phyloP scores from a whole-genome alignment of 176 grass and related monocot species.

The Oryza glumipatula region DNA sequence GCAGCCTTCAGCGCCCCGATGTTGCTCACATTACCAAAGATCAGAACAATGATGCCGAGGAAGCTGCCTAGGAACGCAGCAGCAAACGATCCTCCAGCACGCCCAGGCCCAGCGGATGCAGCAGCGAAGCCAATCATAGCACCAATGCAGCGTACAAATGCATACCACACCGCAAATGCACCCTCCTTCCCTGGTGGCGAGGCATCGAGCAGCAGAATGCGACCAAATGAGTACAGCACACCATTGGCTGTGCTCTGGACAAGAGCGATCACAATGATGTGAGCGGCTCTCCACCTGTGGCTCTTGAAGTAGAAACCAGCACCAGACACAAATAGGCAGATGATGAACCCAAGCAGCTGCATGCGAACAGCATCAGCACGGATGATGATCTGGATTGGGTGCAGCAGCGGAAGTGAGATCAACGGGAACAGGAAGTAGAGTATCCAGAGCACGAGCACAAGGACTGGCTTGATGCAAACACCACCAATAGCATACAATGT shows the following conservation, averaged over 20 bases:
- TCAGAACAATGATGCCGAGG: conserved; percentile 71
- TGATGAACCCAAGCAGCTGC: conserved; percentile 89
- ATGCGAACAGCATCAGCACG: conserved; percentile 81
- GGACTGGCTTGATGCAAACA: conserved; percentile 77
- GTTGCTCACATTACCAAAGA: conserved; percentile 94
- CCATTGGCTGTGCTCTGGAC: conserved; percentile 86
- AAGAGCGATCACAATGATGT: conserved; percentile 70
- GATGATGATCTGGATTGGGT: conserved; percentile 75
- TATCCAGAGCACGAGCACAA: conserved; percentile 72
- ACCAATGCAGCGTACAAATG: conserved; percentile 52
- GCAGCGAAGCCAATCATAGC: conserved; percentile 70
- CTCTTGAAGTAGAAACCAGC: conserved; percentile 83
- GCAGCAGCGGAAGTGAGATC: conserved; percentile 65
- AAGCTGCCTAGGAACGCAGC: conserved; percentile 77
- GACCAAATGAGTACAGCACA: conserved; percentile 65
- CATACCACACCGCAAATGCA: conserved; percentile 72
- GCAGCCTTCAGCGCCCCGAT: conserved; percentile 59
- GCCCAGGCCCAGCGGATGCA: conserved; percentile 65
- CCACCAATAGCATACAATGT: conserved; percentile 79
- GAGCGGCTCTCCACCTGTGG: conserved; percentile 61
- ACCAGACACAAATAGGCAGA: conserved; percentile 76
- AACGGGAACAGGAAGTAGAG: conserved; percentile 86
- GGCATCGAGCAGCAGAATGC: conserved; percentile 71
- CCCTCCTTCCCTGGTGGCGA: conserved; percentile 86
- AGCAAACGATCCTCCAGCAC: conserved; percentile 59